Base-by-base conservation (phyloP, 257 asterid genomes). In the Henckelia pumila region DNA sequence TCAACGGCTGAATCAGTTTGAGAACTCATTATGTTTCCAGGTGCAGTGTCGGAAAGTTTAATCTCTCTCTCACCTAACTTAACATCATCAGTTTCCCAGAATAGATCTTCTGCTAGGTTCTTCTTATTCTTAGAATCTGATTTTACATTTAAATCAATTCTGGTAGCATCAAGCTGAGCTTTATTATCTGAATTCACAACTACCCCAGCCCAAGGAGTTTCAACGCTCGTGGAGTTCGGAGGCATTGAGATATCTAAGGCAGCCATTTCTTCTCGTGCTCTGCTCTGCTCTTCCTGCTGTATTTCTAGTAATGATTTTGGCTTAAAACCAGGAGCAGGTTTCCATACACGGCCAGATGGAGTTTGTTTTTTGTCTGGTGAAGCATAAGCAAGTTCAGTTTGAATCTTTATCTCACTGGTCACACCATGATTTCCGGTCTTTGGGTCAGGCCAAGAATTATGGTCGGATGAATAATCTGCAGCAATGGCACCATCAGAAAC, bases 311-410 rank as follows among this genome's bases (percentile, higher is more conserved):
- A 72, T 22, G 99, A 91, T 75, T 89, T 94, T 8, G 97, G 95
- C 79, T 83, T 91, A 82, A 94, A 89, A 67, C 96, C 97, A 71
- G 99, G 95, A 70, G 99, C 96, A 74, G 90, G 90, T 81, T 94
- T 94, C 99, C 99, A 94, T 63, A 93, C 96, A 28, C 95, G 87
- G 62, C 77, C 89, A 63, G 81, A 40, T 22, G 67, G 80, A 56
- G 77, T 72, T 76, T 80, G 88, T 30, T 53, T 19, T 49, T 67
- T 72, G 26, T 64, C 56, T 73, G 78, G 86, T 57, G 81, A 50
- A 53, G 61, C 71, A 13, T 73, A 68, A 28, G 66, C 74, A 64
- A 57, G 74, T 61, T 76, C 88, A 8, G 76, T 68, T 67, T 74
- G 81, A 49, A 6, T 69, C 55, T 74, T 77, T 33, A 71, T 28